Conservation (phyloP, 2,329 filamentous ascomycete genomes). For the Raffaelea albimanens region DNA sequence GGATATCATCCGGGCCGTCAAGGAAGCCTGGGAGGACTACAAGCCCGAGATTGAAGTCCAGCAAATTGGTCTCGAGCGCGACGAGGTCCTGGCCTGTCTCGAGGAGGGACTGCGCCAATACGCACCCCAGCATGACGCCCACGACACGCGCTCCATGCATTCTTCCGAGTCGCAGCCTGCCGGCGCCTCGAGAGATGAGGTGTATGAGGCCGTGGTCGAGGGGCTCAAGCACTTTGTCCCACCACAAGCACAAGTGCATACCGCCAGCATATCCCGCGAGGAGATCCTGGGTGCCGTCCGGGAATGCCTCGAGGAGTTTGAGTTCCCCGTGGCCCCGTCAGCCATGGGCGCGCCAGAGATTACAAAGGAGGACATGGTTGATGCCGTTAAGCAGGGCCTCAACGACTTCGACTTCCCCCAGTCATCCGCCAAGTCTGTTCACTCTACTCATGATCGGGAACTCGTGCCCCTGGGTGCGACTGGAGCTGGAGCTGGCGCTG, state of each 20-base stretch:
- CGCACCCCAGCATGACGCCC: slow-evolving; percentile 36
- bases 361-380: slow-evolving; percentile 52
- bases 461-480: slow-evolving; percentile 17
- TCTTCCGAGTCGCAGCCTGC: too few relatives aligned
- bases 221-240: slow-evolving; percentile 73
- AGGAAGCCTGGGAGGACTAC: slow-evolving; percentile 87
- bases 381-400: slow-evolving; percentile 54
- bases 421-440: not conserved
- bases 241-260: slow-evolving; percentile 57
- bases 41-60: slow-evolving; percentile 89
- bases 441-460: slow-evolving; percentile 8
- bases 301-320: slow-evolving; percentile 78
- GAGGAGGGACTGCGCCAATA: slow-evolving; percentile 79
- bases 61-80: slow-evolving; percentile 79
- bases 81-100: slow-evolving; percentile 80
- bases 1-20: slow-evolving; percentile 77
- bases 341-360: slow-evolving; percentile 41
- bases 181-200: slow-evolving; percentile 70
- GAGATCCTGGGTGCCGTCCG: slow-evolving; percentile 77
- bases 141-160: too few relatives aligned
- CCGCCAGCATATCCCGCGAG: slow-evolving; percentile 58
- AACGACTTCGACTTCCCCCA: slow-evolving; percentile 36
- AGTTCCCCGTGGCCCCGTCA: slow-evolving; percentile 56
- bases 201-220: slow-evolving; percentile 77
- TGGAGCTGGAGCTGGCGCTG: too few relatives aligned